Percentiles rank a stretch among this genome's conserved stretches.
These are phyloP conservation scores for Westerdykella ornata DNA, from an alignment of 2,329 filamentous ascomycete genomes.

Conservation along the genomic window DNA sequence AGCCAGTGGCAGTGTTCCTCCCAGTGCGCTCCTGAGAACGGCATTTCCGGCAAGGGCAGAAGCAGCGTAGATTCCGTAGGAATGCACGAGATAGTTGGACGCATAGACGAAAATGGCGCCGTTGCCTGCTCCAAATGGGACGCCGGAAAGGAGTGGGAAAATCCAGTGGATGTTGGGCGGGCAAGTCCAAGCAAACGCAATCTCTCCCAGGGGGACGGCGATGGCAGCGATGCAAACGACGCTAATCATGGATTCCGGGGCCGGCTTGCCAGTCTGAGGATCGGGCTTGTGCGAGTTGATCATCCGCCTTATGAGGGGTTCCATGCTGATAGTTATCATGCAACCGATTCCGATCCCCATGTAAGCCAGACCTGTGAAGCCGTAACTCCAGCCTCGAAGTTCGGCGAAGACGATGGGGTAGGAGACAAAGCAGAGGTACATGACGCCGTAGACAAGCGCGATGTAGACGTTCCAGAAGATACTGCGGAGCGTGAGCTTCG, in stretches of 20 bases:
- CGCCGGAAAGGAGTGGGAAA: slow-evolving; percentile 67
- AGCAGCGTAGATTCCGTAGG: slow-evolving; percentile 76
- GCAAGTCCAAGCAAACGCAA: slow-evolving; percentile 83
- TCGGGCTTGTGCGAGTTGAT: slow-evolving; percentile 72
- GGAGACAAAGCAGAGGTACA: slow-evolving; percentile 86
- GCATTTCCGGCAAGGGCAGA: slow-evolving; percentile 74
- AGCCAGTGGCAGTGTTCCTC: slow-evolving; percentile 71
- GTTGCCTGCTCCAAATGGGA: slow-evolving; percentile 74
- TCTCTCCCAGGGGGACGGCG: slow-evolving; percentile 67
- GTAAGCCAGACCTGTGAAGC: slow-evolving; percentile 70
- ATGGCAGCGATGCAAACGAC: slow-evolving; percentile 73
- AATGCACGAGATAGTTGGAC: slow-evolving; percentile 69
- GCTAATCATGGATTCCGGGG: slow-evolving; percentile 74
- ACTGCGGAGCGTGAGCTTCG: slow-evolving; percentile 38
- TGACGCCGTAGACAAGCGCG: slow-evolving; percentile 73
- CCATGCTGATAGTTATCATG: slow-evolving; percentile 45
- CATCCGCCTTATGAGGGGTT: slow-evolving; percentile 65
- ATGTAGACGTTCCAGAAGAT: slow-evolving; percentile 69
- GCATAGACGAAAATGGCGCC: slow-evolving; percentile 75
- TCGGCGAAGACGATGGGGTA: slow-evolving; percentile 78
- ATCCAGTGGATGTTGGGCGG: slow-evolving; percentile 78
- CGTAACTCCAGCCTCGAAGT: slow-evolving; percentile 68
- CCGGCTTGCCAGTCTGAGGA: slow-evolving; percentile 63
- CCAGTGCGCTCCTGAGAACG: slow-evolving; percentile 64
- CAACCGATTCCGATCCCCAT: slow-evolving; percentile 61